phyloP scores from a whole-genome alignment of 225 moss, liverwort and hornwort genomes.

The Bryum argenteum region DNA sequence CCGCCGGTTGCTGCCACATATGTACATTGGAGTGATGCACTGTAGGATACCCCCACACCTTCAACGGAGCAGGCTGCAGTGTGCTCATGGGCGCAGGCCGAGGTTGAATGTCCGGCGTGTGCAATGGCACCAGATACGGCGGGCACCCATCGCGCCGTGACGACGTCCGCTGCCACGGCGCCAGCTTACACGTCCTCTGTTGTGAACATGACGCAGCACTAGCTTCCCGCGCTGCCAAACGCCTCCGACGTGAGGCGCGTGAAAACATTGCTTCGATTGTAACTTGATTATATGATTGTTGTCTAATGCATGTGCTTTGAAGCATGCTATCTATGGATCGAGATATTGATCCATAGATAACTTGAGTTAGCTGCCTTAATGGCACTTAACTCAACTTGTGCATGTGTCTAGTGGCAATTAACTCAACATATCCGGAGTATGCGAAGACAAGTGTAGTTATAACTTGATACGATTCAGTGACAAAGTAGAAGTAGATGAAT shows the following conservation, averaged over 20 bases:
- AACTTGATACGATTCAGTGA: too few species aligned
- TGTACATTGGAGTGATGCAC: constrained; percentile 89
- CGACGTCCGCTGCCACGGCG: constrained; percentile 72
- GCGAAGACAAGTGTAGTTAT: too few species aligned
- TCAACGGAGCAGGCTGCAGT: constrained; percentile 78
- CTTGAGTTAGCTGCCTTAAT: too few species aligned
- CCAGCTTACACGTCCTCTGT: constrained; percentile 69
- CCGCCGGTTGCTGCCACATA: constrained; percentile 93
- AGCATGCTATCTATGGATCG: too few species aligned
- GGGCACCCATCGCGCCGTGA: constrained; percentile 65
- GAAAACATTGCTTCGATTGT: constrained; percentile 88
- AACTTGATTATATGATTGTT: too few species aligned
- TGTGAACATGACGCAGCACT: constrained; percentile 97
- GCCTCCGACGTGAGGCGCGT: constrained; percentile 96
- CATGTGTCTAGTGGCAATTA: too few species aligned
- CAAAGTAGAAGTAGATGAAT: too few species aligned
- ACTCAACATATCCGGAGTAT: too few species aligned
- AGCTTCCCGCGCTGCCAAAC: constrained; percentile 86
- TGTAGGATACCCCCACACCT: constrained; percentile 93
- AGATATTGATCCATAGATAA: too few species aligned
- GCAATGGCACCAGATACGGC: constrained; percentile 83
- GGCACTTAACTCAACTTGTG: too few species aligned
- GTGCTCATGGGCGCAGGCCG: constrained; percentile 38
- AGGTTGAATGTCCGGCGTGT: constrained; percentile 92
- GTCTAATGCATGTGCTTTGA: too few species aligned